Percentiles rank a stretch among this genome's conserved stretches.
phyloP scores from a whole-genome alignment of 345 rosid species.

The Lumnitzera racemosa region DNA sequence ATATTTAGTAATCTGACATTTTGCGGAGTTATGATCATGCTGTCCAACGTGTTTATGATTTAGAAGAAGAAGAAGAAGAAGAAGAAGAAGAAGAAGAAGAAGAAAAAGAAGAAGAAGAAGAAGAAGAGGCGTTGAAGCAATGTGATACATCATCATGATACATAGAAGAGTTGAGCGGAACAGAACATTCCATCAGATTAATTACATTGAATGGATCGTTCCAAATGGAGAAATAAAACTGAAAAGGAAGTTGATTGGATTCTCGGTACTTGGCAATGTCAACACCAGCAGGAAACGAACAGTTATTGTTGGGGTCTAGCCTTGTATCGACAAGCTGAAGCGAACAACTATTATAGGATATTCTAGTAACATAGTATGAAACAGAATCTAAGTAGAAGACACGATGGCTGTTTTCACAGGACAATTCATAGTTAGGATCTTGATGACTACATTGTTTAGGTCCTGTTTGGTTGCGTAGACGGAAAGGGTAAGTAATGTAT shows the following conservation, averaged over 20 bases:
- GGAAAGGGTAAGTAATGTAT: conserved; percentile 19
- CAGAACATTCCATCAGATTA: neutral
- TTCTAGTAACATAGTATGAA: conserved; percentile 13
- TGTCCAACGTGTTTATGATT: too few species aligned
- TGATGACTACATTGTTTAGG: conserved; percentile 17
- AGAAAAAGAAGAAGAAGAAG: neutral
- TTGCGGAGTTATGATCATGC: too few species aligned
- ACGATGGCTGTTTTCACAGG: conserved; percentile 18
- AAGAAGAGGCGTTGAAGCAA: neutral
- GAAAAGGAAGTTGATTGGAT: neutral
- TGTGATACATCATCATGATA: neutral
- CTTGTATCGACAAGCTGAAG: conserved; percentile 13
- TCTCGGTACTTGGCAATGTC: neutral
- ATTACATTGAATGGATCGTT: neutral
- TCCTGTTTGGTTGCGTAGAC: conserved; percentile 1
- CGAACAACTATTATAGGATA: conserved; percentile 8
- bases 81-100: conserved; percentile 1
- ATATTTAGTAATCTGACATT: too few species aligned
- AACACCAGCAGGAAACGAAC: conserved; percentile 5
- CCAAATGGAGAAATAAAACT: neutral
- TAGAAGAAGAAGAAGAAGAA: neutral
- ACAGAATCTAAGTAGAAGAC: conserved; percentile 6
- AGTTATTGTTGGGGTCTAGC: conserved; percentile 6
- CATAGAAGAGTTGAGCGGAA: neutral
- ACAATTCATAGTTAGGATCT: neutral